Evolutionary conservation across 225 moss, liverwort and hornwort species (phyloP), one percentile per base, ranked within the genome.

Genomic region (Ulota crispa): DNA sequence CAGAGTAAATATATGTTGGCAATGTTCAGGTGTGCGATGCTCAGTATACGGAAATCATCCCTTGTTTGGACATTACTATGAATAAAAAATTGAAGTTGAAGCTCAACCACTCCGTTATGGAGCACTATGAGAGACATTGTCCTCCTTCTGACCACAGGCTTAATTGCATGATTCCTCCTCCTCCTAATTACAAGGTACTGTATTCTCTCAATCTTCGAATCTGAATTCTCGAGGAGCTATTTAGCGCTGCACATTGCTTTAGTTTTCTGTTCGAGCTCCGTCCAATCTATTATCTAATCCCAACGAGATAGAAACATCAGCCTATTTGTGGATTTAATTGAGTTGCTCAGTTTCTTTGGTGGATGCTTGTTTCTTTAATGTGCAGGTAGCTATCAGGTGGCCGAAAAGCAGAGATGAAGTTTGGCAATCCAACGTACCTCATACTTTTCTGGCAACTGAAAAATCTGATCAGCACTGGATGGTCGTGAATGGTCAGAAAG

Each of bases 391-490:
- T 50, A 82, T 98, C 60, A 93, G 86, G 85, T 98, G 98, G 98
- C 92, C 98, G 45, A 82, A 62, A 70, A 98, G 98, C 77, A 92
- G 93, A 81, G 95, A 93, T 69, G 94, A 93, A 86, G 93, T 98
- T 26, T 94, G 98, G 98, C 88, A 90, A 80, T 94, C 95, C 7
- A 98, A 98, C 69, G 93, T 98, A 52, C 98, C 98, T 24, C 98
- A 98, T 28, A 94, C 80, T 19, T 98, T 93, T 87, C 86, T 98
- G 75, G 95, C 98, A 37, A 77, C 78, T 64, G 95, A 98, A 83
- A 98, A 98, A 82, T 93, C 94, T 47, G 94, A 98, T 83, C 98
- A 98, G 85, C 95, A 95, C 68, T 98, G 98, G 98, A 98, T 98
- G 98, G 98, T 87, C 79, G 84, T 95, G 41, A 78, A 85, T 41